phyloP scores from a whole-genome alignment of 2,329 filamentous ascomycete species.

The Eurotiales sp. region DNA sequence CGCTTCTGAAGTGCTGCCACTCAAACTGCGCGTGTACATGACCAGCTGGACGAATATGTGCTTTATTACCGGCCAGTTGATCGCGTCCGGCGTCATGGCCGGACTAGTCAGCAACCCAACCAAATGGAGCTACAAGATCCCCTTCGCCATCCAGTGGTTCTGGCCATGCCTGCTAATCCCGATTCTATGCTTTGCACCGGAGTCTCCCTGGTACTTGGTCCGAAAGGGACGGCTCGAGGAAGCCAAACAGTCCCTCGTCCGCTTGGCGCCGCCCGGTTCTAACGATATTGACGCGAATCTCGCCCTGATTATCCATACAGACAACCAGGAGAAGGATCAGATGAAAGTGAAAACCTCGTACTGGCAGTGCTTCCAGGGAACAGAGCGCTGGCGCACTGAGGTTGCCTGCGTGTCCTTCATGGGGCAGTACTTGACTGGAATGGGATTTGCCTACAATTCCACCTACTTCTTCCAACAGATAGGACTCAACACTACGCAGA shows the following conservation, averaged over 20 bases:
- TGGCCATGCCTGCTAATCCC: conserved; percentile 26
- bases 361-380: conserved; percentile 45
- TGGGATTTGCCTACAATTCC: conserved; percentile 40
- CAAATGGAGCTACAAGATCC: conserved; percentile 51
- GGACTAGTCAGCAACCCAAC: conserved; percentile 43
- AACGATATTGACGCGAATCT: neutral
- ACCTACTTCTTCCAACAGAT: conserved; percentile 47
- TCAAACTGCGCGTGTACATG: conserved; percentile 41
- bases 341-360: conserved; percentile 65
- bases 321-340: conserved; percentile 52
- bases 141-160: conserved; percentile 51
- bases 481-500: conserved; percentile 24
- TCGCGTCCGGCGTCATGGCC: conserved; percentile 49
- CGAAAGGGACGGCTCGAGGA: conserved; percentile 42
- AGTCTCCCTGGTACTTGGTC: conserved; percentile 51
- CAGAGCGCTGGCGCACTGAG: conserved; percentile 37
- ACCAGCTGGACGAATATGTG: conserved; percentile 46
- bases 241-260: conserved; percentile 39
- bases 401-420: conserved; percentile 42
- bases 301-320: conserved; percentile 3
- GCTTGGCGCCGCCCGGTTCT: conserved; percentile 37
- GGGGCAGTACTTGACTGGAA: conserved; percentile 40
- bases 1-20: conserved; percentile 44
- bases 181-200: conserved; percentile 46
- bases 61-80: conserved; percentile 47